Base-by-base conservation (phyloP, 1,284 basidiomycete species). In the Puccinia horiana region DNA sequence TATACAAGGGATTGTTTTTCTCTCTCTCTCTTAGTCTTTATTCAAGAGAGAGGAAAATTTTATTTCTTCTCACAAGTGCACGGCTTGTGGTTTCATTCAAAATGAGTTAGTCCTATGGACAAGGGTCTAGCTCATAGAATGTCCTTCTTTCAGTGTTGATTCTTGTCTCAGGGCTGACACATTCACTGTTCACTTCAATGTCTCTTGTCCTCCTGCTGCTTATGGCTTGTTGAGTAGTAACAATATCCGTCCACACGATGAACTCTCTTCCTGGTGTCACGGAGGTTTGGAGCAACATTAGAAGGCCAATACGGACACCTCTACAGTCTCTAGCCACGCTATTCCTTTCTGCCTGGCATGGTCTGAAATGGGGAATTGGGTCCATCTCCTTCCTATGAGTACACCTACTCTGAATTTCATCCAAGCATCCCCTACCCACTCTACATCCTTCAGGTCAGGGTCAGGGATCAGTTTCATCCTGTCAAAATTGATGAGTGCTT, bases 341-440 rank as follows among this genome's bases (percentile, higher is more conserved):
- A 73, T 73, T 18, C 29, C 29, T 12, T 54, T 18, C 4, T 35
- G 49, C 42, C 49, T 40, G 23, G 20, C 2, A 49, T 6, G 70
- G 20, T 32, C 44, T 32, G 12, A 2, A 12, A 73, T 16, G 20
- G 1, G 23, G 47, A 73, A 52, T n/a, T 73, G 70, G 1, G 44
- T 4, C 70, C 40, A 73, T 0, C 32, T 0, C 32, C 40, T 49
- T 16, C 70, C 70, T 32, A 73, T 6, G 0, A 73, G 12, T 8
- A 73, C n/a, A 12, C 70, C 47, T 8, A 73, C 32, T 18, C 70
- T 44, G 18, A n/a, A 73, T 4, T 3, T 9, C 0, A 44, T 52
- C 32, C 44, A 52, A 37, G 70, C 70, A 18, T 73, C 70, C 2
- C 70, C 70, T 8, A 73, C 70, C 70, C 70, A 73, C 3, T 44